phyloP scores from a whole-genome alignment of 345 rosid genomes.

The Eucalyptus pumila region DNA sequence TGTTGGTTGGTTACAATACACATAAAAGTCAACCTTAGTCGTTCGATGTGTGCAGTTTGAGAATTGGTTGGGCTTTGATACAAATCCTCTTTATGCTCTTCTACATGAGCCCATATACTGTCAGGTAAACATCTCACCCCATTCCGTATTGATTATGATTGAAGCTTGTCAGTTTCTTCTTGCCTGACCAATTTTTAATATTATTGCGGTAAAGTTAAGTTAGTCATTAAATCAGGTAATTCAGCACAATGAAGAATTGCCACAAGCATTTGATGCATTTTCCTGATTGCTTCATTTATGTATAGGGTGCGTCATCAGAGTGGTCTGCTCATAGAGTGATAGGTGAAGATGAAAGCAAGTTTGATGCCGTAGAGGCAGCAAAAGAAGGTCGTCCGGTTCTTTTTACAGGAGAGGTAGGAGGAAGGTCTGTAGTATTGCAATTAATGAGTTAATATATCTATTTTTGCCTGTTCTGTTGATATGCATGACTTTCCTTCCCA shows the following conservation, averaged over 20 bases:
- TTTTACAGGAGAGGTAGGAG: slow-evolving; percentile 80
- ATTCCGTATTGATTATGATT: not conserved
- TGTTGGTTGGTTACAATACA: not conserved
- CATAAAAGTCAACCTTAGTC: not conserved
- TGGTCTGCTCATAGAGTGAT: slow-evolving; percentile 73
- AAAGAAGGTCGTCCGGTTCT: slow-evolving; percentile 58
- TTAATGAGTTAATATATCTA: not conserved
- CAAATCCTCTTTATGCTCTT: slow-evolving; percentile 82
- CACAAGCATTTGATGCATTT: not conserved
- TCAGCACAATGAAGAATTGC: not conserved
- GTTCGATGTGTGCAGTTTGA: slow-evolving; percentile 42
- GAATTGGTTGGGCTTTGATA: slow-evolving; percentile 55
- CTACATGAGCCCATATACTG: slow-evolving; percentile 83
- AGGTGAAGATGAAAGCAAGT: slow-evolving; percentile 28
- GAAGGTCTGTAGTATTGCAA: not conserved
- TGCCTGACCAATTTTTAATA: not conserved
- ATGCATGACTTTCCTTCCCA: not conserved
- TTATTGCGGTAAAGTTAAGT: not conserved
- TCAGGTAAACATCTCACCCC: slow-evolving; percentile 32
- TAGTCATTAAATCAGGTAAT: not conserved
- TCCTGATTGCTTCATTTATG: not conserved
- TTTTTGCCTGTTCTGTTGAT: not conserved
- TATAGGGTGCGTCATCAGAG: slow-evolving; percentile 65
- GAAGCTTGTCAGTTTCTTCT: not conserved
- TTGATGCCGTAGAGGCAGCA: slow-evolving; percentile 61